Percentiles rank a stretch among this genome's conserved stretches.
These are phyloP conservation scores for Sporothrix pallida DNA, from an alignment of 2,329 filamentous ascomycete species.

Conservation along the genomic window DNA sequence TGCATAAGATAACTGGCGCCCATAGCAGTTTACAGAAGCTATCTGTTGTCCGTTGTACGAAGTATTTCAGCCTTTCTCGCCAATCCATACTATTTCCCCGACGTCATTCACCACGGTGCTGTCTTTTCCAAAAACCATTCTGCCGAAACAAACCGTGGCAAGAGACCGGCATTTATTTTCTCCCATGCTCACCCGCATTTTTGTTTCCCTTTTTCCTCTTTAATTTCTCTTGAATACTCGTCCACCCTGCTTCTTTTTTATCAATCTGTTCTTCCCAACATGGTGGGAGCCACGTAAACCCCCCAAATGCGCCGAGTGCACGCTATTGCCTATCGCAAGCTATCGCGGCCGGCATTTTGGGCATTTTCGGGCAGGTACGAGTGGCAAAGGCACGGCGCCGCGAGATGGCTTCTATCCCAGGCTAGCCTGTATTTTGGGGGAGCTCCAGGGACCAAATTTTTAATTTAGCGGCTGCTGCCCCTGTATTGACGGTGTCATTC, in stretches of 20 bases:
- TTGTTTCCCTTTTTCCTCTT: not conserved
- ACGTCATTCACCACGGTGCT: not conserved
- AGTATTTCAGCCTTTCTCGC: not conserved
- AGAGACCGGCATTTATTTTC: not conserved
- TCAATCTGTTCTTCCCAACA: not conserved
- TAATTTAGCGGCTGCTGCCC: too few species aligned
- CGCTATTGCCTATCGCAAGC: slow-evolving; percentile 16
- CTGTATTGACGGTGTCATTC: too few species aligned
- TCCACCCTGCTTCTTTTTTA: not conserved
- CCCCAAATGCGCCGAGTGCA: not conserved
- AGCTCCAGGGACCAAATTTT: too few species aligned
- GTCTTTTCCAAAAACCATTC: too few species aligned
- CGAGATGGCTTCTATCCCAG: not conserved
- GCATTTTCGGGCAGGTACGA: not conserved
- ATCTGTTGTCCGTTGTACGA: too few species aligned
- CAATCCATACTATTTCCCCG: not conserved
- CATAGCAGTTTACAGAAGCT: too few species aligned
- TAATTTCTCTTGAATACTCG: not conserved
- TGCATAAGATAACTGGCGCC: too few species aligned
- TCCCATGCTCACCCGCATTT: not conserved
- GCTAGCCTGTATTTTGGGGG: not conserved
- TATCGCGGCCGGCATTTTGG: not conserved
- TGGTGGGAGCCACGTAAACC: slow-evolving; percentile 8
- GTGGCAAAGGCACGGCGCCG: not conserved
- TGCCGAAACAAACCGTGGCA: not conserved